Percentiles rank a stretch among this genome's conserved stretches.
These are phyloP conservation scores for Cudoniella acicularis DNA, from an alignment of 495 filamentous ascomycete genomes.

Conservation along the genomic window DNA sequence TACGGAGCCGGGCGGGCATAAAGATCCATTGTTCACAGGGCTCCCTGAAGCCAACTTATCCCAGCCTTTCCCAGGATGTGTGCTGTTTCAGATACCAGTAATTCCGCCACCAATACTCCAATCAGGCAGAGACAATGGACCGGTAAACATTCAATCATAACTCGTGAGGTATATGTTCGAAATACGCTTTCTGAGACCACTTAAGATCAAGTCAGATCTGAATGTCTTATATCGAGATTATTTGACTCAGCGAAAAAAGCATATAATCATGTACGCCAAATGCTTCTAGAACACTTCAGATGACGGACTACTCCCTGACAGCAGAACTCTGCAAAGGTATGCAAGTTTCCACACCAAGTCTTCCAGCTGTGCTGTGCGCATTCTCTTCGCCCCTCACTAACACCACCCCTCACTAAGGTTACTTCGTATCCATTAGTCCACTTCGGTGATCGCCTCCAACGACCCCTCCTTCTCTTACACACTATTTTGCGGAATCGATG, in stretches of 20 bases:
- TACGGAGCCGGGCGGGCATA: slow-evolving; percentile 4
- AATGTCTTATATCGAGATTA: neutral
- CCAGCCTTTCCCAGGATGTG: neutral
- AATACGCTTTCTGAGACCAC: neutral
- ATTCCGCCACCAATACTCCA: slow-evolving; percentile 17
- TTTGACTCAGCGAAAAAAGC: neutral
- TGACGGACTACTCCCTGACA: neutral
- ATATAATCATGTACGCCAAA: neutral
- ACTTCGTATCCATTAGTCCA: too few species aligned
- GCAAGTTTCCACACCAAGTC: neutral
- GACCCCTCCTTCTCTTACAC: too few species aligned
- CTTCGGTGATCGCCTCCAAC: too few species aligned
- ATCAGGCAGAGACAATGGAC: slow-evolving; percentile 7
- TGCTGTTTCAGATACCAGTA: slow-evolving; percentile 19
- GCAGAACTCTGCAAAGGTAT: neutral
- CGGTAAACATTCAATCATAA: neutral
- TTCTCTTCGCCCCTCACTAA: too few species aligned
- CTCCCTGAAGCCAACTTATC: slow-evolving; percentile 5
- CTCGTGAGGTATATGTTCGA: slow-evolving; percentile 7
- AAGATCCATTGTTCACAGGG: neutral
- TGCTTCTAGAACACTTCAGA: neutral
- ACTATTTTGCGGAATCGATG: too few species aligned
- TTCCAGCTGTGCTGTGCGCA: neutral
- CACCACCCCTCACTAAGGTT: too few species aligned
- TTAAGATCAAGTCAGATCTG: neutral